phyloP scores from a whole-genome alignment of 192 early-diverging fungal species.

The Dissophora ornata region DNA sequence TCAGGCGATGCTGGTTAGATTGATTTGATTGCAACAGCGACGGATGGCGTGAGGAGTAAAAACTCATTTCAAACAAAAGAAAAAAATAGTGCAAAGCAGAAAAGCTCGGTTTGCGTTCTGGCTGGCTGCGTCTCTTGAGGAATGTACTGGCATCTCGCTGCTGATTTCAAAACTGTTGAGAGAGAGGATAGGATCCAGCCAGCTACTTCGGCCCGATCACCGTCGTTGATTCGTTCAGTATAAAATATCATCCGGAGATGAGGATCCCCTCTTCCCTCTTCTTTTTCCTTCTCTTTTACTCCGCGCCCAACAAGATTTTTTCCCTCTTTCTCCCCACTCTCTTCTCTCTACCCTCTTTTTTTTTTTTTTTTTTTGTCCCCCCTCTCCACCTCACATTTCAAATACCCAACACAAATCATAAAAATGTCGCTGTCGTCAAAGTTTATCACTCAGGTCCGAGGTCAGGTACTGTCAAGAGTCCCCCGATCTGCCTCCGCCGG shows the following conservation, averaged over 20 bases:
- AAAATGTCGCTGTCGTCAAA: conserved; percentile 31
- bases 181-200: conserved; percentile 1
- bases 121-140: conserved; percentile 13
- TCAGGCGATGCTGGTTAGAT: conserved; percentile 8
- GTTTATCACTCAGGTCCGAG: conserved; percentile 22
- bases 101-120: conserved; percentile 22
- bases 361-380: not conserved
- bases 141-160: not conserved
- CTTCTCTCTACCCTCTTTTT: conserved; percentile 1
- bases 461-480: conserved; percentile 15
- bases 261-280: too few species aligned
- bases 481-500: conserved; percentile 17
- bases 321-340: conserved; percentile 4
- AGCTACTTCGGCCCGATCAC: conserved; percentile 11
- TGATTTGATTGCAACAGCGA: too few species aligned
- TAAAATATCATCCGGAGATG: conserved; percentile 17
- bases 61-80: not conserved
- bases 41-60: not conserved
- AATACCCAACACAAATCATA: too few species aligned
- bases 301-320: too few species aligned
- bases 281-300: not conserved
- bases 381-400: conserved; percentile 12
- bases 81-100: not conserved
- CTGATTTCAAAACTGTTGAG: too few species aligned
- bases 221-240: too few species aligned